Conservation (phyloP, 1,284 basidiomycete species). For the Pterulicium gracile region DNA sequence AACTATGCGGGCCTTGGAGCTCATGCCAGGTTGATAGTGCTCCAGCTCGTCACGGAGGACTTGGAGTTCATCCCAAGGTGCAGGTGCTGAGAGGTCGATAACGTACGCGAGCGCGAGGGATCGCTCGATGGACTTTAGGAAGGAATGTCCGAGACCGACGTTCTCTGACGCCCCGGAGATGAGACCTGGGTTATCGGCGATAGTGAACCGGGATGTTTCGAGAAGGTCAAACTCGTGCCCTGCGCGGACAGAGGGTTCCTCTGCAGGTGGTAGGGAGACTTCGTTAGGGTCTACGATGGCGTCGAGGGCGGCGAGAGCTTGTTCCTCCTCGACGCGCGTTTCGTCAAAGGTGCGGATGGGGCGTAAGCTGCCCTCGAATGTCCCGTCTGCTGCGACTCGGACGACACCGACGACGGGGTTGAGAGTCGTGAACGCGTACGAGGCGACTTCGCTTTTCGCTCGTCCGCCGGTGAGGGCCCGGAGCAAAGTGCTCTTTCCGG, state of each 20-base stretch:
- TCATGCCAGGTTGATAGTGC: constrained; percentile 75
- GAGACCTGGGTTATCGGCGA: constrained; percentile 97
- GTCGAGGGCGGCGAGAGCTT: constrained; percentile 30
- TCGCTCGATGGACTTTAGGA: constrained; percentile 89
- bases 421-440: constrained; percentile 91
- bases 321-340: constrained; percentile 50
- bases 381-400: constrained; percentile 73
- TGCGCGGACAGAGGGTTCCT: constrained; percentile 15
- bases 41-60: constrained; percentile 77
- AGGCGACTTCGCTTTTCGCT: constrained; percentile 80
- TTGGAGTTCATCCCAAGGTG: constrained; percentile 68
- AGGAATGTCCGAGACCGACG: constrained; percentile 89
- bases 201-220: constrained; percentile 81
- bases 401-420: constrained; percentile 95
- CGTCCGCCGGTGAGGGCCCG: constrained; percentile 81
- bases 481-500: constrained; percentile 83
- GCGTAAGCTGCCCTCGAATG: constrained; percentile 52
- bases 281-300: constrained; percentile 32
- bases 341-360: constrained; percentile 57
- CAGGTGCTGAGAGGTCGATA: constrained; percentile 70
- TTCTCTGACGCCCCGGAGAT: constrained; percentile 80
- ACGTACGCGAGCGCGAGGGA: constrained; percentile 88
- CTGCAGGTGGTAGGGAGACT: constrained; percentile 18
- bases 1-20: constrained; percentile 66
- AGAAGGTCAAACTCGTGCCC: constrained; percentile 41